Base-by-base conservation (phyloP, 805 yeast genomes). In the Groenewaldozyma salmanticensis region DNA sequence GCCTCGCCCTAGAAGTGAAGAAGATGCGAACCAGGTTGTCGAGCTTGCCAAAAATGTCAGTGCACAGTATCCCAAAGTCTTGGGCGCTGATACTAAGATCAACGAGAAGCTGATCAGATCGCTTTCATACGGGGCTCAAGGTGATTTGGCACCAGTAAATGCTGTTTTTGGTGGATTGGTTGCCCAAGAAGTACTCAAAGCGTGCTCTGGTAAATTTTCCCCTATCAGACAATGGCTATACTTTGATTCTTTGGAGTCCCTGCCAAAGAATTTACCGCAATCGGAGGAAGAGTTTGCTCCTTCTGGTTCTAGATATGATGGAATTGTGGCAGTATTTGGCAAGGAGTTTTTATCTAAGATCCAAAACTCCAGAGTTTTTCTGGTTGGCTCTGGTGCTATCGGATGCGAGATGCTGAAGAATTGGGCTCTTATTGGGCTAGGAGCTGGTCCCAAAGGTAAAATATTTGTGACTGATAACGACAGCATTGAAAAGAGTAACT, bases 341-440 rank as follows among this genome's bases (percentile, higher is more conserved):
- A 58, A 73, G 37, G 75, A 75, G 33, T 85, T 75, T 64, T 90
- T 86, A 58, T 76, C 81, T 54, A 67, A 66, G 34, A 65, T 92
- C 43, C 75, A 84, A 31, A 85, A 88, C 61, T 66, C 82, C 48
- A 81, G 77, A 55, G 86, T 88, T 3, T 90, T 92, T 62, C 68
- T 92, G 50, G 98, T 92, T 32, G 98, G 98, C 35, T 87, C 96
- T 1, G 98, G 98, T 59, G 98, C 98, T 16, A 92, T 92, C 68
- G 98, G 98, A 31, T 92, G 98, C 68, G 98, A 92, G 66, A 90
- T 92, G 88, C 71, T 92, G 55, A 92, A 92, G 65, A 88, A 86
- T 58, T 92, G 97, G 97, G 96, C 98, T 4, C 73, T 92, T 74
- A 72, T 88, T 75, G 98, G 98, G 35, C 67, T 92, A 40, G 97